Conservation (phyloP, 345 rosid genomes). For the Nasturtium officinale region DNA sequence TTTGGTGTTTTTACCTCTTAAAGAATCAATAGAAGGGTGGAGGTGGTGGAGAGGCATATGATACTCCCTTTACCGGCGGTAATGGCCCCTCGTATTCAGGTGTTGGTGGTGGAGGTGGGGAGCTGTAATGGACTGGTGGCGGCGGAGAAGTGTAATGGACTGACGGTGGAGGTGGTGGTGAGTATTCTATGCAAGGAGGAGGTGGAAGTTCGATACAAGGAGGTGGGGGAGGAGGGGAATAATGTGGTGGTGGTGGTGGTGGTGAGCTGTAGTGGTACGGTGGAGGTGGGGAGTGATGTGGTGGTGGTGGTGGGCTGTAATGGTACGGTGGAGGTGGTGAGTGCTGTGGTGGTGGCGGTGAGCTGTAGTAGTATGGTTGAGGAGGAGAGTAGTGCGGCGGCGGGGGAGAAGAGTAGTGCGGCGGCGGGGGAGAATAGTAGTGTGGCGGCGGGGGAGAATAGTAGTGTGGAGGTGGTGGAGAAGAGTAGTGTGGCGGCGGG, state of each 20-base stretch:
- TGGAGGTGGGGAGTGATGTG: conserved; percentile 45
- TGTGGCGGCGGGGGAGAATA: background rate
- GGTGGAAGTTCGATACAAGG: conserved; percentile 69
- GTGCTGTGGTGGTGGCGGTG: conserved; percentile 49
- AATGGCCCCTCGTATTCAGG: conserved; percentile 80
- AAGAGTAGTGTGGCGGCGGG: conserved; percentile 1
- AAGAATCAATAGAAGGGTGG: conserved; percentile 97
- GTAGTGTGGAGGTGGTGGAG: conserved; percentile 36
- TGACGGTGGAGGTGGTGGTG: conserved; percentile 59
- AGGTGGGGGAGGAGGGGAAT: conserved; percentile 56
- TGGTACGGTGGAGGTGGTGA: conserved; percentile 50
- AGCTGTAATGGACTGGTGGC: conserved; percentile 43
- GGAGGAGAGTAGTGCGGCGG: conserved; percentile 47
- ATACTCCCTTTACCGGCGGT: conserved; percentile 77
- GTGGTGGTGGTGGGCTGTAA: conserved; percentile 44
- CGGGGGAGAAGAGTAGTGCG: conserved; percentile 11
- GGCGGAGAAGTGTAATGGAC: conserved; percentile 48
- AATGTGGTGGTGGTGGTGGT: conserved; percentile 56
- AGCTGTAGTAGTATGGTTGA: conserved; percentile 11
- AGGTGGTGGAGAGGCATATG: conserved; percentile 98
- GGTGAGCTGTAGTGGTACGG: conserved; percentile 44
- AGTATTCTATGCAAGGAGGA: conserved; percentile 46
- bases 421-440: conserved; percentile 29
- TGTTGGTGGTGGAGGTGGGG: conserved; percentile 56
- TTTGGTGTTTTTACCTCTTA: conserved; percentile 42